Evolutionary conservation across 352 stramenopile species (phyloP).

Genomic region (Globisporangium viniferum): DNA sequence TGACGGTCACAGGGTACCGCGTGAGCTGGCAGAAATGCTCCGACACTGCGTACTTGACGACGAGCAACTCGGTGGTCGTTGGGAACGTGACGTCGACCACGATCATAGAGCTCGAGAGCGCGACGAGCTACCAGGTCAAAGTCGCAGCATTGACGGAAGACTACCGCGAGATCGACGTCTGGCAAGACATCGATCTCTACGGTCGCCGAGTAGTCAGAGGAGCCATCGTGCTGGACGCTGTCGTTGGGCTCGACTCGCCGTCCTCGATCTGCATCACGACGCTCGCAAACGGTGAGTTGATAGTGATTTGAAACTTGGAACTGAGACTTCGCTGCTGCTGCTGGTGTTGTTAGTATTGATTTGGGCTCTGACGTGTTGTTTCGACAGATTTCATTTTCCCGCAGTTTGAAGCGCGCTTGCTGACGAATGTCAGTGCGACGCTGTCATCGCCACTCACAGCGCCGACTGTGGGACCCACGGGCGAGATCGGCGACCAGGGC

Average conservation of each 20-base stretch:
- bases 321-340: neutral
- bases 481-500: constrained; percentile 86
- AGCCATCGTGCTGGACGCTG: constrained; percentile 33
- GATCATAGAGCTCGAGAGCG: constrained; percentile 56
- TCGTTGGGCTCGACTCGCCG: constrained; percentile 48
- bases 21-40: constrained; percentile 53
- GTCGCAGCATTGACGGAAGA: constrained; percentile 82
- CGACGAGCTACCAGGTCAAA: constrained; percentile 71
- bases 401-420: constrained; percentile 61
- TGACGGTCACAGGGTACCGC: constrained; percentile 84
- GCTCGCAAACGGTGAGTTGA: constrained; percentile 33
- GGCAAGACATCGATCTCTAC: constrained; percentile 86
- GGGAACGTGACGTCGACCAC: constrained; percentile 93
- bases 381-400: constrained; percentile 74
- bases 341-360: neutral
- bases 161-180: constrained; percentile 31
- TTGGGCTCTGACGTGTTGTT: neutral
- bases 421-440: constrained; percentile 70
- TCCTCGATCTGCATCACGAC: constrained; percentile 51
- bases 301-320: neutral
- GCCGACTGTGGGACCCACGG: constrained; percentile 73
- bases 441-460: constrained; percentile 25
- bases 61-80: constrained; percentile 38
- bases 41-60: constrained; percentile 25
- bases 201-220: constrained; percentile 36